A percentile compares a stretch with the other conserved stretches of the same genome.
These are phyloP conservation scores for Colletotrichum melonis DNA, from an alignment of 2,329 filamentous ascomycete genomes.

Conservation along the genomic window DNA sequence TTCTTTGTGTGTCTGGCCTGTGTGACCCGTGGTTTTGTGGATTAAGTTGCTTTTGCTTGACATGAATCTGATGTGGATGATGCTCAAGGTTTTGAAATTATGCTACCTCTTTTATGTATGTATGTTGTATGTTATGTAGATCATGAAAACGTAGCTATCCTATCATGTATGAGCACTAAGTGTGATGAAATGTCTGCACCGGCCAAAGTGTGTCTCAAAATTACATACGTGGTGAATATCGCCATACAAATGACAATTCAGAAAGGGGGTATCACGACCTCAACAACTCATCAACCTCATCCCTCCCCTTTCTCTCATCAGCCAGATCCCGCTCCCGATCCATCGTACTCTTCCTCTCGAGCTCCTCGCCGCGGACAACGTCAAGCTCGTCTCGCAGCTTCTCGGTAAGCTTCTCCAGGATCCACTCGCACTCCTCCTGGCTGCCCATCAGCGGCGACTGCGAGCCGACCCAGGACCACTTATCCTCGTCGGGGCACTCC, in stretches of 20 bases:
- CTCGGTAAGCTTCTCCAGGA: conserved; percentile 72
- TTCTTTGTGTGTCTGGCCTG: not conserved
- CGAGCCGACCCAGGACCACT: conserved; percentile 80
- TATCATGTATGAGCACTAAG: too few species aligned
- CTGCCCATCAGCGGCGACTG: conserved; percentile 77
- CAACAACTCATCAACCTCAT: conserved; percentile 10
- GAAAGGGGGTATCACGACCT: conserved; percentile 9
- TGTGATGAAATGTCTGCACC: too few species aligned
- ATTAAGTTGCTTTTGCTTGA: not conserved
- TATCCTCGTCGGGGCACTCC: conserved; percentile 45
- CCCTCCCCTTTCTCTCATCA: conserved; percentile 35
- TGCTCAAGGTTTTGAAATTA: not conserved
- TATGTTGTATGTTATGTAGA: not conserved
- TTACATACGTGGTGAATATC: too few species aligned
- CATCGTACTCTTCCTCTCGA: not conserved
- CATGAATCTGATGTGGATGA: not conserved
- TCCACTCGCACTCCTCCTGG: conserved; percentile 78
- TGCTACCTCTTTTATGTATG: not conserved
- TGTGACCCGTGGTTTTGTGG: not conserved
- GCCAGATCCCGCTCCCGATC: conserved; percentile 62
- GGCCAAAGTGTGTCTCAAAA: too few species aligned
- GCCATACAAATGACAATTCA: not conserved
- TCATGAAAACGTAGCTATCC: too few species aligned
- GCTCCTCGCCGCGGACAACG: conserved; percentile 33
- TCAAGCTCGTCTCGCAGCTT: conserved; percentile 68